These are phyloP conservation scores for Elaeagnus macrophylla DNA, from an alignment of 306 rosid species.

Conservation along the genomic window DNA sequence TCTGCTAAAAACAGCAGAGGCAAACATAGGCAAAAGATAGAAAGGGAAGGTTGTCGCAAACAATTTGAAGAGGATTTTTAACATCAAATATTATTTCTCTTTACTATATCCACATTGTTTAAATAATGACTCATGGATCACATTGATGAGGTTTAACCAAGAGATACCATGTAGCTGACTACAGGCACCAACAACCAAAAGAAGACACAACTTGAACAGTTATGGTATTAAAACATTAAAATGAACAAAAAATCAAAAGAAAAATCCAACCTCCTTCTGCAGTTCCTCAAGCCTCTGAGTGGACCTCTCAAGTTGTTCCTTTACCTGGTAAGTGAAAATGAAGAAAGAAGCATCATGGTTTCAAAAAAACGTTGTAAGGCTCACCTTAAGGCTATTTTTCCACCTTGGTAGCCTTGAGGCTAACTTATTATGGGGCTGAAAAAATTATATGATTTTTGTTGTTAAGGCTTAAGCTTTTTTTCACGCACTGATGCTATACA, in stretches of 20 bases:
- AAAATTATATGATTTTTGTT: too few relatives aligned
- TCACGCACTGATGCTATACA: too few relatives aligned
- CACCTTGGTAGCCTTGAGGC: too few relatives aligned
- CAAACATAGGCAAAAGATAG: not conserved
- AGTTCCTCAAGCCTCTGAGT: constrained; percentile 44
- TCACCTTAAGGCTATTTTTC: too few relatives aligned
- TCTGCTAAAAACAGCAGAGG: constrained; percentile 8
- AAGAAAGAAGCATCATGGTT: constrained; percentile 6
- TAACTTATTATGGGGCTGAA: too few relatives aligned
- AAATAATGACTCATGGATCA: too few relatives aligned
- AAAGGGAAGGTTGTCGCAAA: not conserved
- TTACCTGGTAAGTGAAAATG: constrained; percentile 33
- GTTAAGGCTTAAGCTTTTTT: too few relatives aligned
- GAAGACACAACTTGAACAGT: not conserved
- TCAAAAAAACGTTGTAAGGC: too few relatives aligned
- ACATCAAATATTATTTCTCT: not conserved
- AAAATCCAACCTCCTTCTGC: constrained; percentile 57
- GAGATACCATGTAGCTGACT: constrained; percentile 2
- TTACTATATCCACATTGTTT: not conserved
- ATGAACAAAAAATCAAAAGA: constrained; percentile 5
- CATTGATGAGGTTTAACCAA: too few relatives aligned
- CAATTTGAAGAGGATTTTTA: not conserved
- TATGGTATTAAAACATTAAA: not conserved
- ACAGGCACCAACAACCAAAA: constrained; percentile 6
- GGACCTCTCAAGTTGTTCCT: constrained; percentile 55